These are phyloP conservation scores for Colletotrichum eleusines DNA, from an alignment of 2,329 filamentous ascomycete species.

Conservation along the genomic window DNA sequence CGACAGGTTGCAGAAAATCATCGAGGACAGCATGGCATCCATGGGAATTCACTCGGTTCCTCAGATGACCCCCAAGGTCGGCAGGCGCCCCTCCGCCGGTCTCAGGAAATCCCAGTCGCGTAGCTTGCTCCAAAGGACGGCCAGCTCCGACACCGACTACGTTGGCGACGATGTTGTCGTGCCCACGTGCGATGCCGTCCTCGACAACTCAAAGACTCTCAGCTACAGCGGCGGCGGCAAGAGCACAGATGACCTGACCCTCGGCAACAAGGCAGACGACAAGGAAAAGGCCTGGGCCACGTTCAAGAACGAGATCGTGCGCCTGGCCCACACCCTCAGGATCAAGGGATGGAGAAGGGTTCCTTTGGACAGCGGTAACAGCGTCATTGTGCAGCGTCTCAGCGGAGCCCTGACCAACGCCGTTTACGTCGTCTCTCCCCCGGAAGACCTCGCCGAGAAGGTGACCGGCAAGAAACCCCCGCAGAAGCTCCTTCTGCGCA, in stretches of 20 bases:
- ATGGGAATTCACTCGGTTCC: conserved; percentile 63
- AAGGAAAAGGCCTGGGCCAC: conserved; percentile 83
- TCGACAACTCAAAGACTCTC: conserved; percentile 93
- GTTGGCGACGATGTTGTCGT: conserved; percentile 85
- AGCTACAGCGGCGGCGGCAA: conserved; percentile 72
- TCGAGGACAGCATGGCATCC: conserved; percentile 73
- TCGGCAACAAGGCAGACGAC: conserved; percentile 61
- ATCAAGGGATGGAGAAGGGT: conserved; percentile 94
- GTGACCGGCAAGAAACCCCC: conserved; percentile 61
- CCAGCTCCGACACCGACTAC: conserved; percentile 88
- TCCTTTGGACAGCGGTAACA: conserved; percentile 75
- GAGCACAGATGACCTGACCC: conserved; percentile 56
- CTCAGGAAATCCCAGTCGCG: conserved; percentile 55
- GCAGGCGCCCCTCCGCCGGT: conserved; percentile 56
- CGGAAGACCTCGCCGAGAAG: conserved; percentile 65
- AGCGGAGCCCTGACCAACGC: conserved; percentile 97
- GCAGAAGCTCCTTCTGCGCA: conserved; percentile 83
- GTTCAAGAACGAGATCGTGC: conserved; percentile 94
- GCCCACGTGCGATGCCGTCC: conserved; percentile 83
- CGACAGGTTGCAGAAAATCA: conserved; percentile 83
- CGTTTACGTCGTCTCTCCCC: conserved; percentile 93
- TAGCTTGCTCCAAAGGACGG: conserved; percentile 58
- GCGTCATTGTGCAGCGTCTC: conserved; percentile 78
- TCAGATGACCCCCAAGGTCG: conserved; percentile 56
- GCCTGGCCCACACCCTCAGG: conserved; percentile 86